These are phyloP conservation scores for Pterocarpus macrocarpus DNA, from an alignment of 306 rosid genomes.

Conservation along the genomic window DNA sequence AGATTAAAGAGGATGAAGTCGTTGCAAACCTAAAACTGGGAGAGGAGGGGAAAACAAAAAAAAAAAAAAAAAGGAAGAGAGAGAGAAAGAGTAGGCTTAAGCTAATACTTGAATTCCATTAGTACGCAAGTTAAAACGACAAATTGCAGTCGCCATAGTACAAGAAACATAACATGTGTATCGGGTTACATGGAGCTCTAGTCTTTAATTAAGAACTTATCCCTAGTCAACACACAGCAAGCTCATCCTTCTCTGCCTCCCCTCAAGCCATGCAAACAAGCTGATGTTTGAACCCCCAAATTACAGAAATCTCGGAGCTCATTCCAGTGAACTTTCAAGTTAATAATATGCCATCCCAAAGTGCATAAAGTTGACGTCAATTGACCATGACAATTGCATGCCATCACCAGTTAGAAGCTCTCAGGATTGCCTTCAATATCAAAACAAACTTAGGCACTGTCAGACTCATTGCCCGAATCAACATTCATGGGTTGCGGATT, in stretches of 20 bases:
- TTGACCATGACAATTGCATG: neutral
- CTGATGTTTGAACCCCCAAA: too few species aligned
- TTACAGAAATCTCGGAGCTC: too few species aligned
- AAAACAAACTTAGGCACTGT: conserved; percentile 57
- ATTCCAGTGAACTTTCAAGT: conserved; percentile 19
- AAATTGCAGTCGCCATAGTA: neutral
- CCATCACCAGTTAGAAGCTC: conserved; percentile 5
- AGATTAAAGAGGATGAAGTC: too few species aligned
- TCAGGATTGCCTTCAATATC: neutral
- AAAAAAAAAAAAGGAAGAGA: too few species aligned
- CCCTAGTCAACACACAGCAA: neutral
- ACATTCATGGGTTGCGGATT: conserved; percentile 84
- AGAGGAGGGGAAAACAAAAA: too few species aligned
- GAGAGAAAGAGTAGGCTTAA: too few species aligned
- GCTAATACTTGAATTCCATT: neutral
- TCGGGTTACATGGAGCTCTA: conserved; percentile 3
- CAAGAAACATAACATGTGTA: neutral
- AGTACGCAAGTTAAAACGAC: neutral
- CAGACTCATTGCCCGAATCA: conserved; percentile 93
- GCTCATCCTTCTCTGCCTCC: neutral
- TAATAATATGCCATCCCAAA: neutral
- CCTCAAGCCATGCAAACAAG: neutral
- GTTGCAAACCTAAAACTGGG: too few species aligned
- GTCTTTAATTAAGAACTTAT: neutral
- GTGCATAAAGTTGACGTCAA: conserved; percentile 42